Percentiles rank a stretch among this genome's conserved stretches.
Conservation (phyloP, 139 green algal genomes). For the Nannochloris sp. region DNA sequence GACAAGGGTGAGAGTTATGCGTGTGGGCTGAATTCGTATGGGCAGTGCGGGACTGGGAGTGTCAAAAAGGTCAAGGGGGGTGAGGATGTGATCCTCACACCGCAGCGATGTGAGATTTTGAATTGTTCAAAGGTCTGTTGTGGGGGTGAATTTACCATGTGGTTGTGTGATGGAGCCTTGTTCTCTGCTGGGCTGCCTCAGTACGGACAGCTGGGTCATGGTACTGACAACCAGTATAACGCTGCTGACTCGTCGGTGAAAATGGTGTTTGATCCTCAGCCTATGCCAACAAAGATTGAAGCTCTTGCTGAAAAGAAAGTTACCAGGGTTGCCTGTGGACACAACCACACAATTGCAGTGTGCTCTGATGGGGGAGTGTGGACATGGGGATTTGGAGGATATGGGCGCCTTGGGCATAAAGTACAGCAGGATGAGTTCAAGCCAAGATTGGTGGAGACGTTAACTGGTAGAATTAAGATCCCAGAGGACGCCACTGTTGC, state of each 20-base stretch:
- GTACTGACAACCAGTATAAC: slow-evolving; percentile 83
- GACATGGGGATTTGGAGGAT: slow-evolving; percentile 53
- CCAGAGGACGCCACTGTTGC: slow-evolving; percentile 22
- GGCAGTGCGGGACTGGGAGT: slow-evolving; percentile 63
- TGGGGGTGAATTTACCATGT: slow-evolving; percentile 88
- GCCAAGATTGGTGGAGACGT: slow-evolving; percentile 59
- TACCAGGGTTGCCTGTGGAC: slow-evolving; percentile 57
- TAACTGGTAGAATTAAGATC: slow-evolving; percentile 45
- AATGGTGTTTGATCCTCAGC: slow-evolving; percentile 82
- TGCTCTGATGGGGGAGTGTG: slow-evolving; percentile 33
- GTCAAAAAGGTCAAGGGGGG: slow-evolving; percentile 50
- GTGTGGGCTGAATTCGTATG: slow-evolving; percentile 75
- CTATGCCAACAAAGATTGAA: slow-evolving; percentile 55
- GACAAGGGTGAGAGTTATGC: slow-evolving; percentile 55
- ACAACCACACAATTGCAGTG: slow-evolving; percentile 70
- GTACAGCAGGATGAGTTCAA: slow-evolving; percentile 75
- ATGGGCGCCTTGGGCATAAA: slow-evolving; percentile 85
- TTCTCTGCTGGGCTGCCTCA: slow-evolving; percentile 39
- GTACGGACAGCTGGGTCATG: slow-evolving; percentile 90
- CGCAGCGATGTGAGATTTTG: slow-evolving; percentile 41
- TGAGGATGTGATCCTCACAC: slow-evolving; percentile 24
- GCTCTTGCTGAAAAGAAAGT: slow-evolving; percentile 48
- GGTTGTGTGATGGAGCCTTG: slow-evolving; percentile 40
- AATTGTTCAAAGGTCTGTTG: slow-evolving; percentile 50
- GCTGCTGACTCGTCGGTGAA: slow-evolving; percentile 68